Percentiles rank a stretch among this genome's conserved stretches.
These are phyloP conservation scores for Tricharina praecox DNA, from an alignment of 495 filamentous ascomycete species.

Conservation along the genomic window DNA sequence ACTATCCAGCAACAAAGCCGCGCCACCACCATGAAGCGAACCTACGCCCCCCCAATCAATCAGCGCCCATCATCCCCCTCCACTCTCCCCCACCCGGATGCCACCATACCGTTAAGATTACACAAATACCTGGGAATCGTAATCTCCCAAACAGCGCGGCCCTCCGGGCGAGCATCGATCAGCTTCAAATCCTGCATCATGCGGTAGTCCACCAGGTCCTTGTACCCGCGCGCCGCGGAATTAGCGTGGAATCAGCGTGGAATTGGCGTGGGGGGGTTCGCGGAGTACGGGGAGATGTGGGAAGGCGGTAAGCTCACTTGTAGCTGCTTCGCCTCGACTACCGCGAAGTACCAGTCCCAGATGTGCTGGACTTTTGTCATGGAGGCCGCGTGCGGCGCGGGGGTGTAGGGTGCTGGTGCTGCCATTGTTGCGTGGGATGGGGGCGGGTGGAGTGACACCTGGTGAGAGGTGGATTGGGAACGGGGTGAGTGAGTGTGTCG, in stretches of 20 bases:
- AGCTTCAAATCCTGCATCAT: slow-evolving; percentile 4
- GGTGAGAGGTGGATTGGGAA: background rate
- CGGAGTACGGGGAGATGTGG: too few relatives aligned
- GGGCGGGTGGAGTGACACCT: background rate
- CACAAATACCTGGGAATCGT: slow-evolving; percentile 4
- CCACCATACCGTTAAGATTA: background rate
- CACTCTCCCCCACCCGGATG: too few relatives aligned
- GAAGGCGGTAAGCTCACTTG: background rate
- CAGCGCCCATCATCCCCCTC: too few relatives aligned
- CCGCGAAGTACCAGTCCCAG: slow-evolving; percentile 8
- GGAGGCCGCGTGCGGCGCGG: background rate
- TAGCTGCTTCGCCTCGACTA: background rate
- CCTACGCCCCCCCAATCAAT: background rate
- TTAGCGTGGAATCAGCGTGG: background rate
- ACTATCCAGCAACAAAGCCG: slow-evolving; percentile 1
- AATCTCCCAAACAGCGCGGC: background rate
- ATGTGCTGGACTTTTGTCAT: slow-evolving; percentile 5
- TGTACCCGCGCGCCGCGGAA: background rate
- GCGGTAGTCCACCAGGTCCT: background rate
- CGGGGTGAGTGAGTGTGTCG: background rate
- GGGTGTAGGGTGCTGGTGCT: background rate
- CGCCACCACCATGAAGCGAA: slow-evolving; percentile 1
- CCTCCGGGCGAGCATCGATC: slow-evolving; percentile 3
- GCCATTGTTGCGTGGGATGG: background rate
- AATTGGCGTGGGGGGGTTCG: background rate